Evolutionary conservation across 2,329 filamentous ascomycete species (phyloP), one percentile per base, ranked within the genome.

Genomic region (Harringtonia aguacate): DNA sequence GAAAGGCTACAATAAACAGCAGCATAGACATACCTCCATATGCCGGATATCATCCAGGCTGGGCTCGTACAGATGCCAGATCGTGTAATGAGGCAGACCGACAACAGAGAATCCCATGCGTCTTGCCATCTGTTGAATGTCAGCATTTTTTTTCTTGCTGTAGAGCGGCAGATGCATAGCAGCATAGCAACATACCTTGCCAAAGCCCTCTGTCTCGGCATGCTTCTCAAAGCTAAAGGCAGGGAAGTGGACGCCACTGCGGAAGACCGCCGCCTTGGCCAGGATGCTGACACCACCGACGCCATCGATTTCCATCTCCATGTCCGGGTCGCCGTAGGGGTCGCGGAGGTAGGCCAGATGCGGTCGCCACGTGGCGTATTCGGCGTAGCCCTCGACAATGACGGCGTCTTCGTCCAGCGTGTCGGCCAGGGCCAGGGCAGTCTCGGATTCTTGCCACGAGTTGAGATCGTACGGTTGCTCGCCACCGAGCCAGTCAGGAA

Each of bases 1-100:
- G 15, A 36, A 35, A 21, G 4, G 13, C 24, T 14, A 14, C 3
- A 24, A 2, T 15, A 13, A 27, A 10, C n/a, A n/a, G n/a, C n/a
- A n/a, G n/a, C n/a, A n/a, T n/a, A 35, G 37, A 56, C 67, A 47
- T 62, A 81, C 79, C 69, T 89, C 90, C 92, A 98, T 98, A 58
- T 97, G 92, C 47, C 85, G 81, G 50, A 97, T 86, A 57, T 98
- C 92, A 57, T 98, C 92, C 15, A 95, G 86, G 56, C 87, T 95
- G n/a, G 92, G 92, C 64, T 98, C 92, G 68, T 98, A 98, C 57
- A 98, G 72, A 80, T 98, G 92, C 92, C 92, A 98, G 52, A 98
- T 95, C 1, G 88, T 95, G 63, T 98, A 98, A 61, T 98, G 92
- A 8, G 92, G 92, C 38, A 98, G 73, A 28, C 92, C 92, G 46